Conservation (phyloP, 768 basidiomycete species). For the Rhizopogon roseolus region DNA sequence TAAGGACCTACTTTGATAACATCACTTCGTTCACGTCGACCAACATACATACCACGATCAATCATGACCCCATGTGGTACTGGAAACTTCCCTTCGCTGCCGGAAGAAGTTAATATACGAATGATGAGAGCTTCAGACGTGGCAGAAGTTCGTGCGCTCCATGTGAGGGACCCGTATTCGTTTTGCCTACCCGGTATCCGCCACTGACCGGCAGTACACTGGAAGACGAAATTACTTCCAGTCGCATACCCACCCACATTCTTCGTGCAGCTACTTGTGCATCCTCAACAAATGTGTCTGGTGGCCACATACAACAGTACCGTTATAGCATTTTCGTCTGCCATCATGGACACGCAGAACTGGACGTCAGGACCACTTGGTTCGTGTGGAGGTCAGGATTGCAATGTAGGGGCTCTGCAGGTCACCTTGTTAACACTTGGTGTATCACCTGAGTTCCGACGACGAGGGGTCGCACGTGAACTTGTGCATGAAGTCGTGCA, state of each 20-base stretch:
- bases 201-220: background rate
- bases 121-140: slow-evolving; percentile 25
- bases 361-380: background rate
- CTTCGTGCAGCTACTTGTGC: slow-evolving; percentile 26
- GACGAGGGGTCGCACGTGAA: slow-evolving; percentile 23
- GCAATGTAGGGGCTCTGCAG: slow-evolving; percentile 8
- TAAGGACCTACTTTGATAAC: background rate
- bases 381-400: background rate
- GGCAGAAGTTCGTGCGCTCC: slow-evolving; percentile 19
- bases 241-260: slow-evolving; percentile 24
- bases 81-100: background rate
- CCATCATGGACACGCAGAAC: slow-evolving; percentile 9
- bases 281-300: slow-evolving; percentile 24
- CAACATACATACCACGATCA: background rate
- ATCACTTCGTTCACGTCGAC: background rate
- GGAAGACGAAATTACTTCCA: slow-evolving; percentile 20
- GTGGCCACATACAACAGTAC: slow-evolving; percentile 16
- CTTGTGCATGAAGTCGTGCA: slow-evolving; percentile 24
- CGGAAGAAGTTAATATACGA: slow-evolving; percentile 13
- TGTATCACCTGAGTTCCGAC: slow-evolving; percentile 21
- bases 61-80: background rate
- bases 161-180: slow-evolving; percentile 11
- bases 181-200: background rate
- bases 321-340: slow-evolving; percentile 26
- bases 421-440: slow-evolving; percentile 27